Conservation (phyloP, 345 rosid genomes). For the Linum tenue region DNA sequence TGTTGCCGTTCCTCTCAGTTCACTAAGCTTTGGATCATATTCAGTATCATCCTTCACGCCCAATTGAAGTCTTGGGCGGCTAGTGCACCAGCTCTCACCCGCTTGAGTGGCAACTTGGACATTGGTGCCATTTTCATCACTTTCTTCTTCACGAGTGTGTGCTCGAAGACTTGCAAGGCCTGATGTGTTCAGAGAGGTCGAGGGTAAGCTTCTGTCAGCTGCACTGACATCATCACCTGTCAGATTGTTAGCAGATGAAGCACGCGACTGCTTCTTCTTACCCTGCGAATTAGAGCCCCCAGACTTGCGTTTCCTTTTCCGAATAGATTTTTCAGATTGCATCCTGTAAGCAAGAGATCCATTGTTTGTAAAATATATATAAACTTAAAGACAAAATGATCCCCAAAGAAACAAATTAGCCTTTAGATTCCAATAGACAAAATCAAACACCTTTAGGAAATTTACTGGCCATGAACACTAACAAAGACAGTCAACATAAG, state of each 20-base stretch:
- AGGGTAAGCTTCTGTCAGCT: constrained; percentile 33
- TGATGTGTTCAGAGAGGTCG: constrained; percentile 31
- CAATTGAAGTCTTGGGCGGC: constrained; percentile 25
- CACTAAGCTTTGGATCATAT: constrained; percentile 83
- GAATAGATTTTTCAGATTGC: constrained; percentile 56
- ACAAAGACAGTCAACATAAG: too few relatives aligned
- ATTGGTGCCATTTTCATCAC: constrained; percentile 25
- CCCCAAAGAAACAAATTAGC: background rate
- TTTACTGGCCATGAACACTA: too few relatives aligned
- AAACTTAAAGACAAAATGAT: too few relatives aligned
- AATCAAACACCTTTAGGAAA: too few relatives aligned
- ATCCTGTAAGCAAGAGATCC: constrained; percentile 34
- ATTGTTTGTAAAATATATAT: background rate
- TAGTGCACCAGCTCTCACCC: constrained; percentile 32
- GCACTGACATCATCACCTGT: constrained; percentile 20
- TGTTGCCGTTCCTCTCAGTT: constrained; percentile 47
- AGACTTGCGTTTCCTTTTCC: constrained; percentile 78
- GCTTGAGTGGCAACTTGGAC: constrained; percentile 21
- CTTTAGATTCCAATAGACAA: background rate
- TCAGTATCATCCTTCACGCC: constrained; percentile 45
- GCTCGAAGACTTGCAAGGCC: constrained; percentile 26
- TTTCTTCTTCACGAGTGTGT: constrained; percentile 24
- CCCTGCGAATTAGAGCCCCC: constrained; percentile 44
- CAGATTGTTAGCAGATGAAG: constrained; percentile 21
- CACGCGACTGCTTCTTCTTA: constrained; percentile 63